These are phyloP conservation scores for Raphanus raphanistrum DNA, from an alignment of 345 rosid genomes.

Conservation along the genomic window DNA sequence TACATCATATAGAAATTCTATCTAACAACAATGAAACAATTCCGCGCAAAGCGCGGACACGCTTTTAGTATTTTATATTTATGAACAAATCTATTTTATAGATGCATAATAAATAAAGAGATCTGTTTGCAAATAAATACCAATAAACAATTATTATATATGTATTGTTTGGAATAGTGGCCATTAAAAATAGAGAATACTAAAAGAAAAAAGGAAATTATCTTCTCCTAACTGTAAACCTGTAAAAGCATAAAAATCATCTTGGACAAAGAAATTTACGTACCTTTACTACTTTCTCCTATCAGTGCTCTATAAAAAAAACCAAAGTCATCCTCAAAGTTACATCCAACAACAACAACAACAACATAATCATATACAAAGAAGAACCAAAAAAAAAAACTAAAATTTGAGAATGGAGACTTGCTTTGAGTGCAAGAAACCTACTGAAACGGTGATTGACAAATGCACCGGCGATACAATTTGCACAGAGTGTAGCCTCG, in stretches of 20 bases:
- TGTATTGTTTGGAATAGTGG: neutral
- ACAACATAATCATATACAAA: neutral
- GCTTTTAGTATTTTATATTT: neutral
- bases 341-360: neutral
- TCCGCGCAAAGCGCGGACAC: too few relatives aligned
- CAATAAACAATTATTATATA: too few relatives aligned
- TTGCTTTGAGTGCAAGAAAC: conserved; percentile 25
- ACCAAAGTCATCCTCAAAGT: neutral
- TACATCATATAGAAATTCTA: too few relatives aligned
- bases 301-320: neutral
- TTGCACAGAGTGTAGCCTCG: conserved; percentile 28
- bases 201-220: neutral
- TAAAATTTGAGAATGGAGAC: conserved; percentile 13
- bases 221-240: neutral
- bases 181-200: neutral
- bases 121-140: neutral
- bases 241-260: conserved; percentile 1
- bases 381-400: neutral
- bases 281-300: neutral
- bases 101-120: neutral
- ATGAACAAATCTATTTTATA: neutral
- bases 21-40: too few relatives aligned
- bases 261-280: neutral
- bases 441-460: neutral
- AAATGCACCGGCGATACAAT: conserved; percentile 19